Evolutionary conservation across 495 filamentous ascomycete genomes (phyloP), one percentile per base, ranked within the genome.

Genomic region (Hyaloscypha variabilis): DNA sequence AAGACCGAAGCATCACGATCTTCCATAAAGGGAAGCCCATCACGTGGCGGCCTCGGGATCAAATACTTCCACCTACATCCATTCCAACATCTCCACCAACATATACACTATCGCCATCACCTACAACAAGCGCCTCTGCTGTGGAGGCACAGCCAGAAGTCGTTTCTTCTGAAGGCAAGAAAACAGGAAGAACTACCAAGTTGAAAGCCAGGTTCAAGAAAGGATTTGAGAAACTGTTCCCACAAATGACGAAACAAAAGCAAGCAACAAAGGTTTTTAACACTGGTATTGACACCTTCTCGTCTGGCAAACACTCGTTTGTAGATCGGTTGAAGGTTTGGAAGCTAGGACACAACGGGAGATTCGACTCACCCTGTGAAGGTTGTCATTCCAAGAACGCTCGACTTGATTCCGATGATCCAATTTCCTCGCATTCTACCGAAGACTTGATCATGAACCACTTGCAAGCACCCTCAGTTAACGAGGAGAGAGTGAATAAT

Each of bases 1-100:
- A 52, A 52, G 49, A 52, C 49, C 49, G 49, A n/a, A 52, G 49
- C 23, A 24, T 52, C 6, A n/a, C 17, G n/a, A 52, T 52, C 49
- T 6, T n/a, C 49, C 17, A 19, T 6, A 6, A 52, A 52, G 49
- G 49, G n/a, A 52, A 24, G 23, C 49, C 49, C 17, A 52, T 52
- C 17, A 24, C 49, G 5, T 52, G 49, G 49, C 17, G 49, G 23
- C 49, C 49, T n/a, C 17, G 49, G 17, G 49, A 52, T 24, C 49
- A 6, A 19, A n/a, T 24, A 52, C 49, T n/a, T n/a, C n/a, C n/a
- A n/a, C n/a, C n/a, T n/a, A n/a, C n/a, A n/a, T n/a, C n/a, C n/a
- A n/a, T n/a, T n/a, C n/a, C n/a, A n/a, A n/a, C n/a, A n/a, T n/a
- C n/a, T n/a, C n/a, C n/a, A n/a, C n/a, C n/a, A n/a, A n/a, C n/a